A percentile compares a stretch with the other conserved stretches of the same genome.
Conservation (phyloP, 78 protist genomes). For the Polysphondylium violaceum region DNA sequence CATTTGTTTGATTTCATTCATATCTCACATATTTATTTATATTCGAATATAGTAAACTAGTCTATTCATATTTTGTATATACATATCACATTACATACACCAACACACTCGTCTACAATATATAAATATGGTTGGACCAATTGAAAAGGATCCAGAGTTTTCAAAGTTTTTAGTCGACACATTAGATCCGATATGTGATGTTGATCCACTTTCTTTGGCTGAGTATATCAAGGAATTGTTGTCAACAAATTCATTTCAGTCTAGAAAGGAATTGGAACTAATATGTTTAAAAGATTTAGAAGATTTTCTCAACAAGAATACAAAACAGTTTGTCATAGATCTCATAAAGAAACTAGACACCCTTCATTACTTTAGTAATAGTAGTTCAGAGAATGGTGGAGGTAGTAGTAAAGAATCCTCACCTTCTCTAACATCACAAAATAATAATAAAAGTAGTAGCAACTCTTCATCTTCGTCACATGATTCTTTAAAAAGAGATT, state of each 20-base stretch:
- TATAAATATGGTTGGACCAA: neutral
- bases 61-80: no score
- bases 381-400: no score
- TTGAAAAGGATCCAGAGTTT: slow-evolving; percentile 20
- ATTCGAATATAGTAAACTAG: neutral
- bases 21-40: no score
- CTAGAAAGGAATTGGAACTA: slow-evolving; percentile 13
- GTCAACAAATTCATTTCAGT: neutral
- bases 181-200: slow-evolving; percentile 54
- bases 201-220: slow-evolving; percentile 28
- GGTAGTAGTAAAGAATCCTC: no score
- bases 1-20: no score
- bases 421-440: neutral
- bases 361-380: neutral
- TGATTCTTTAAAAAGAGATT: no score
- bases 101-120: no score
- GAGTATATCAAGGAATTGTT: slow-evolving; percentile 54
- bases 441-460: neutral
- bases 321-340: slow-evolving; percentile 7
- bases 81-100: no score
- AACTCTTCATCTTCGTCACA: no score
- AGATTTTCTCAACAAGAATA: slow-evolving; percentile 48
- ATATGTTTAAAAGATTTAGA: slow-evolving; percentile 1
- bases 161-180: slow-evolving; percentile 16
- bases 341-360: neutral